Evolutionary conservation across 805 yeast species (phyloP).

Genomic region (Cyberlindnera meyerae): DNA sequence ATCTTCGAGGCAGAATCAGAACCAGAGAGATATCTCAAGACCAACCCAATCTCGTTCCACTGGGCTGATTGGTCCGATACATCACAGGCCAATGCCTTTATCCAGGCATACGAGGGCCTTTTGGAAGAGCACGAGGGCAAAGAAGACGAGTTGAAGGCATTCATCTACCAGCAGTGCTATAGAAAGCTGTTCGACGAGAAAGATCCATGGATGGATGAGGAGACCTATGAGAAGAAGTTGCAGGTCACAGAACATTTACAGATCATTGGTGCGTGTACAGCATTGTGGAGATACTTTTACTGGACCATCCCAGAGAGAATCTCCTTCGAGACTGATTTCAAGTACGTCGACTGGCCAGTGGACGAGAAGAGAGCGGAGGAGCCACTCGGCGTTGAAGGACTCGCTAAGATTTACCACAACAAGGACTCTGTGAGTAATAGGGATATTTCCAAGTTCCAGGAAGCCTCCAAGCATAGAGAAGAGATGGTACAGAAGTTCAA

Average conservation of each 20-base stretch:
- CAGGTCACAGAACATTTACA: conserved; percentile 25
- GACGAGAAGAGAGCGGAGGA: conserved; percentile 15
- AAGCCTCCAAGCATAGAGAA: conserved; percentile 7
- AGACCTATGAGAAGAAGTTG: conserved; percentile 12
- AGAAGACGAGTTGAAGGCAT: conserved; percentile 2
- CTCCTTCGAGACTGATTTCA: conserved; percentile 24
- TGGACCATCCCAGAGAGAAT: conserved; percentile 27
- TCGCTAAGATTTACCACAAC: conserved; percentile 14
- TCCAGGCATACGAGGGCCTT: conserved; percentile 24
- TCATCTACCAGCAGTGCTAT: conserved; percentile 19
- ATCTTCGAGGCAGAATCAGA: conserved; percentile 11
- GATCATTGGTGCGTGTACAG: conserved; percentile 25
- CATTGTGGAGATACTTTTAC: conserved; percentile 24
- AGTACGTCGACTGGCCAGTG: conserved; percentile 25
- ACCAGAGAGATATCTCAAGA: conserved; percentile 14
- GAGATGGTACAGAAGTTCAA: conserved; percentile 6
- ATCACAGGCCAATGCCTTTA: conserved; percentile 25
- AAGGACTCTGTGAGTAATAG: conserved; percentile 2
- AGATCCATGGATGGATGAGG: conserved; percentile 26
- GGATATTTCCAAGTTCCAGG: conserved; percentile 7
- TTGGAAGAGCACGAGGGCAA: conserved; percentile 8
- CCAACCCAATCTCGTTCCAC: conserved; percentile 21
- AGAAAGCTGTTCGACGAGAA: conserved; percentile 16
- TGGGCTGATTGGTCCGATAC: conserved; percentile 33
- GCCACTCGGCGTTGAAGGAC: conserved; percentile 21